A percentile compares a stretch with the other conserved stretches of the same genome.
phyloP scores from a whole-genome alignment of 2,329 filamentous ascomycete genomes.

The Fusarium equiseti region DNA sequence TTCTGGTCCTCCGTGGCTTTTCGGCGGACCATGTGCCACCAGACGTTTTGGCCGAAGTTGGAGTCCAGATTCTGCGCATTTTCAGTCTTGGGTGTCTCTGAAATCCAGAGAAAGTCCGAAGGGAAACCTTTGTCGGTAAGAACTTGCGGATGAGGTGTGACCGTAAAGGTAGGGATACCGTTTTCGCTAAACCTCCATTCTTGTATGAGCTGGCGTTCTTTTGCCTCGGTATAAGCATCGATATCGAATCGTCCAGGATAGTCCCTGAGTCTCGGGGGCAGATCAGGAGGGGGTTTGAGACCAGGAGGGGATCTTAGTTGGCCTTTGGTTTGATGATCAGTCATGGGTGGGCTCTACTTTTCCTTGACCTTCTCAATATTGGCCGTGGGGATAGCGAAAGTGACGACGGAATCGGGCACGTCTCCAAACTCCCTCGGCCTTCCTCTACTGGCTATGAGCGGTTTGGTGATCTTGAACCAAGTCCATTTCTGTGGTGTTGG shows the following conservation, averaged over 20 bases:
- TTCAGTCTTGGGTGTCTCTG: too few relatives aligned
- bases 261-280: too few relatives aligned
- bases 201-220: constrained; percentile 19
- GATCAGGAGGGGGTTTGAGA: too few relatives aligned
- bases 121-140: too few relatives aligned
- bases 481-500: constrained; percentile 29
- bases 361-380: constrained; percentile 39
- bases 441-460: constrained; percentile 15
- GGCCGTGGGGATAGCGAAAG: constrained; percentile 38
- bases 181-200: constrained; percentile 40
- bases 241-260: too few relatives aligned
- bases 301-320: too few relatives aligned
- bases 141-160: background rate
- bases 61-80: too few relatives aligned
- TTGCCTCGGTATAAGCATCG: too few relatives aligned
- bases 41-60: too few relatives aligned
- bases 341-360: constrained; percentile 37
- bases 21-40: too few relatives aligned
- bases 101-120: too few relatives aligned
- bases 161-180: constrained; percentile 42
- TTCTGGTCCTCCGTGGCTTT: constrained; percentile 11
- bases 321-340: background rate
- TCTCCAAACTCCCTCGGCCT: constrained; percentile 13
- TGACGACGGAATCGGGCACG: constrained; percentile 26
- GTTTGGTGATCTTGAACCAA: constrained; percentile 46